Conservation (phyloP, 495 filamentous ascomycete species). For the Penicillium cosmopolitanum region DNA sequence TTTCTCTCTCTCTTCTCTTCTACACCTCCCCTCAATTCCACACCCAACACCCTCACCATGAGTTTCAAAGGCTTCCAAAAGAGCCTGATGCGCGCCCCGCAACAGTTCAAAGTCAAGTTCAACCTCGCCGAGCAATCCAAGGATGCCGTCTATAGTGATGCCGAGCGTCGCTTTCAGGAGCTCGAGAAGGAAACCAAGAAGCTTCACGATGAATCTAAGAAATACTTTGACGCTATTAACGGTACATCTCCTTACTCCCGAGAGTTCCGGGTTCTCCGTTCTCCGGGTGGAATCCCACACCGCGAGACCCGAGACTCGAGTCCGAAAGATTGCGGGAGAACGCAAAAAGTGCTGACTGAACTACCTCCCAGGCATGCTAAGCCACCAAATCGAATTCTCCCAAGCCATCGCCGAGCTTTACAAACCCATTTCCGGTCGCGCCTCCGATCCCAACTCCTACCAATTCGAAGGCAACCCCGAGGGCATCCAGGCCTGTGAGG, state of each 20-base stretch:
- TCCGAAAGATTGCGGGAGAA: too few relatives aligned
- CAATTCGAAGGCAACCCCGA: slow-evolving; percentile 85
- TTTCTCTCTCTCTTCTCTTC: neutral
- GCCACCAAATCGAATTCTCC: slow-evolving; percentile 97
- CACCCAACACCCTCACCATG: slow-evolving; percentile 57
- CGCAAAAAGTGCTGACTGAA: slow-evolving; percentile 17
- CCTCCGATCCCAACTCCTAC: slow-evolving; percentile 89
- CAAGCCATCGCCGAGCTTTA: slow-evolving; percentile 95
- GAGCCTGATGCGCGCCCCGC: slow-evolving; percentile 83
- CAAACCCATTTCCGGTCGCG: slow-evolving; percentile 93
- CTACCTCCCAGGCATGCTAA: slow-evolving; percentile 74
- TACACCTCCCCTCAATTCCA: slow-evolving; percentile 5
- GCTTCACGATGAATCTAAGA: slow-evolving; percentile 92
- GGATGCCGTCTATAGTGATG: slow-evolving; percentile 91
- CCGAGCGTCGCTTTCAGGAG: slow-evolving; percentile 91
- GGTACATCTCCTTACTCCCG: slow-evolving; percentile 45
- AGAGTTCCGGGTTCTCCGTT: neutral
- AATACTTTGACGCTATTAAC: slow-evolving; percentile 96
- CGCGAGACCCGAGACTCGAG: neutral
- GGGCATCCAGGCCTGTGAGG: slow-evolving; percentile 92
- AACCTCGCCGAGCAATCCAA: slow-evolving; percentile 93
- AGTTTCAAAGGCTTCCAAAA: slow-evolving; percentile 97
- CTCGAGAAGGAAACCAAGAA: slow-evolving; percentile 95
- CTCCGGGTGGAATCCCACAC: too few relatives aligned
- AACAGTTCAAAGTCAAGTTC: slow-evolving; percentile 87